Conservation (phyloP, 2,329 filamentous ascomycete genomes). For the Penicillium rolfsii region DNA sequence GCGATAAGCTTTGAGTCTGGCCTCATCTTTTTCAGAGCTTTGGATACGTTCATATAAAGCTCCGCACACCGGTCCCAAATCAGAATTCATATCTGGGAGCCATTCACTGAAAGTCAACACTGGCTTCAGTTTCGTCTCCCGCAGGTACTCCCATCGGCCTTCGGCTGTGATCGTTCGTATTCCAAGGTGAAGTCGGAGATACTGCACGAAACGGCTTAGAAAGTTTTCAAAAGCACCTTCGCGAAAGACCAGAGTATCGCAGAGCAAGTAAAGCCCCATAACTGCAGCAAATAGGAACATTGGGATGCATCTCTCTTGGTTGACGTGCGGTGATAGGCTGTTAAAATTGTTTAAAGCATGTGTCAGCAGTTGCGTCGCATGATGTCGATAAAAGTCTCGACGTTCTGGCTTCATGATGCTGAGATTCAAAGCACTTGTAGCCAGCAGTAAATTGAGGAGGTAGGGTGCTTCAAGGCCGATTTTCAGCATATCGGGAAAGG, state of each 20-base stretch:
- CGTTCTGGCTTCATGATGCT: conserved; percentile 44
- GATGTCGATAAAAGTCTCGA: conserved; percentile 32
- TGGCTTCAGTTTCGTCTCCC: conserved; percentile 18
- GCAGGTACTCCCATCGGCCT: conserved; percentile 21
- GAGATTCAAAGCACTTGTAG: conserved; percentile 51
- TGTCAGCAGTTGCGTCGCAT: conserved; percentile 44
- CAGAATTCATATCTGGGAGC: conserved; percentile 6
- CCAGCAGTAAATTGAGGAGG: conserved; percentile 54
- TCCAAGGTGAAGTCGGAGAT: conserved; percentile 33
- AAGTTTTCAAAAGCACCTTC: conserved; percentile 43
- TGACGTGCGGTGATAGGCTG: conserved; percentile 11
- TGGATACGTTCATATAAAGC: conserved; percentile 15
- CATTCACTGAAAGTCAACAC: conserved; percentile 3
- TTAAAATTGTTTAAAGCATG: conserved; percentile 28
- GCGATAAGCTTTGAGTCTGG: not conserved
- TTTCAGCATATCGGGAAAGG: conserved; percentile 11
- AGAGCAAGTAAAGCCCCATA: conserved; percentile 48
- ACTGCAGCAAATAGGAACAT: conserved; percentile 29
- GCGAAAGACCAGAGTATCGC: conserved; percentile 51
- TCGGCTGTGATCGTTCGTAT: conserved; percentile 24
- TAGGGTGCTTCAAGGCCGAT: conserved; percentile 41
- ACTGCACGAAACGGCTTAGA: conserved; percentile 32
- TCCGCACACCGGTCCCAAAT: conserved; percentile 10
- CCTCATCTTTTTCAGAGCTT: not conserved
- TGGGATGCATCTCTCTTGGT: conserved; percentile 22